Base-by-base conservation (phyloP, 2,329 filamentous ascomycete genomes). In the Tolypocladium amazonense region DNA sequence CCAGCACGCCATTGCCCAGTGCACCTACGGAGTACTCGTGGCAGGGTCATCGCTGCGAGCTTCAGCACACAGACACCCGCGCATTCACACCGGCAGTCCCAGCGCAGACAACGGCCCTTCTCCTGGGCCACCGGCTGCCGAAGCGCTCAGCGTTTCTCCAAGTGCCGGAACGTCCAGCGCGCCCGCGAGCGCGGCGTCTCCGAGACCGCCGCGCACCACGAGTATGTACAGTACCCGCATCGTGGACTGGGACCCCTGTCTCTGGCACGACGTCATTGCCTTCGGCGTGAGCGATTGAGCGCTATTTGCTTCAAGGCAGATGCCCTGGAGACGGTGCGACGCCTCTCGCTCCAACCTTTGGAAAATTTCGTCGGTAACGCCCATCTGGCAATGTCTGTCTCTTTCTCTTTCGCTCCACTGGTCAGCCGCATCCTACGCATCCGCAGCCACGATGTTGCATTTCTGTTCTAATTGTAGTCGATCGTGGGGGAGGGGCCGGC, bases 221-320 rank as follows among this genome's bases (percentile, higher is more conserved):
- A 4, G 30, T 38, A 38, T 9, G 37, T n/a, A n/a, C n/a, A 38
- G 5, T 38, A 12, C 37, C 37, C 52, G 30, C 52, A 30, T 18
- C 15, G 20, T 6, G 50, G 27, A 5, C 52, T 3, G 52, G 52
- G 56, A 60, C 30, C 54, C 23, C 33, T n/a, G 55, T 33, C 65
- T 59, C n/a, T 7, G 15, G 15, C 20, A 20, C 63, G 63, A 69
- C 67, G 67, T 69, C 67, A 69, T 69, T 23, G 27, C 15, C 37
- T 38, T 27, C 27, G 33, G 56, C 20, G 23, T 38, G 15, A 2
- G 43, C 35, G 56, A 25, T 20, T 38, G n/a, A 1, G 18, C 11
- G 37, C 43, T 18, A 50, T 15, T 14, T 20, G 7, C 12, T 3
- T 18, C 14, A 30, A 12, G 3, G 18, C 15, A 27, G 18, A 30